phyloP scores from a whole-genome alignment of 192 early-diverging fungal genomes.

The Rhizoclosmatium globosum region DNA sequence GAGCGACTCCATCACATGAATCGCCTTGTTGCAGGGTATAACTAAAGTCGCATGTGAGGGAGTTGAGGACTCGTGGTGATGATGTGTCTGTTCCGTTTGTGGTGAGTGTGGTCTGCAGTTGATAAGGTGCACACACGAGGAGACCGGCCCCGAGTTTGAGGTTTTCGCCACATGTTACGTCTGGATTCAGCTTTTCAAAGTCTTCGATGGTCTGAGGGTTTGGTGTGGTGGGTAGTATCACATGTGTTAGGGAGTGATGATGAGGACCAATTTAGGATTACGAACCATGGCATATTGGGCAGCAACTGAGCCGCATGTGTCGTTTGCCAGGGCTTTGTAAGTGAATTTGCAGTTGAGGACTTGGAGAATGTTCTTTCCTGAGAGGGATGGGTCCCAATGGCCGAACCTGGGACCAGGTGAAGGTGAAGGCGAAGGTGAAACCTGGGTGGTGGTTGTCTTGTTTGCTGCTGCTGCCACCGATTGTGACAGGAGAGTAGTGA shows the following conservation, averaged over 20 bases:
- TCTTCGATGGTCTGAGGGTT: background rate
- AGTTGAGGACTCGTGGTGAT: background rate
- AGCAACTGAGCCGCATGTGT: conserved; percentile 25
- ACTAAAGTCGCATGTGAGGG: background rate
- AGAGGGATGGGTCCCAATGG: background rate
- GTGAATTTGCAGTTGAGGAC: background rate
- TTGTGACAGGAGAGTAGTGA: too few relatives aligned
- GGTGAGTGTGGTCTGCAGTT: too few relatives aligned
- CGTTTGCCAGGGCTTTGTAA: background rate
- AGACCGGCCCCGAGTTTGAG: background rate
- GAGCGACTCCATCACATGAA: background rate
- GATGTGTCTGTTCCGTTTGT: too few relatives aligned
- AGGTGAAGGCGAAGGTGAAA: too few relatives aligned
- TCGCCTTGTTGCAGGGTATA: conserved; percentile 11
- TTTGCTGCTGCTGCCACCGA: too few relatives aligned
- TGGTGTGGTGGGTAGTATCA: background rate
- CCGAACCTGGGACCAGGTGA: background rate
- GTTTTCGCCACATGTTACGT: background rate
- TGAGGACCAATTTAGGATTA: background rate
- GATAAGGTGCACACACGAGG: conserved; percentile 3
- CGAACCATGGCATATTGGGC: conserved; percentile 19
- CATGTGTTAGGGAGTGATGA: background rate
- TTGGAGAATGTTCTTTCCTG: background rate
- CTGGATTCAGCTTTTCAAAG: background rate
- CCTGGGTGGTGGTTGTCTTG: too few relatives aligned